Evolutionary conservation across 139 green algal species (phyloP).

Genomic region (Yamagishiella unicocca): DNA sequence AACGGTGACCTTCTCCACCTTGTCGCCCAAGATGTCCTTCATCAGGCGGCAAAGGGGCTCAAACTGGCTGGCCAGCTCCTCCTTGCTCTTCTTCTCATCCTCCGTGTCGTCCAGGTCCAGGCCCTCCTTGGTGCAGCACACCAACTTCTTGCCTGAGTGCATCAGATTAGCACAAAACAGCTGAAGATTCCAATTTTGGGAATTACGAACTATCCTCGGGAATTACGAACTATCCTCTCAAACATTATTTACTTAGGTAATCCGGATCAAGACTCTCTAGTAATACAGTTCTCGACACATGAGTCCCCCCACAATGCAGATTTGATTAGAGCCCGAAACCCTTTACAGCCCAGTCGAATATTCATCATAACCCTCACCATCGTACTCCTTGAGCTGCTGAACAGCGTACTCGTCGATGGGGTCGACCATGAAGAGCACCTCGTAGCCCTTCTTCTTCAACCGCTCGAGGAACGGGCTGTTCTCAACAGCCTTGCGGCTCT

Average conservation of each 20-base stretch:
- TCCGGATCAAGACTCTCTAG: no score
- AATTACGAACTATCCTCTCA: no score
- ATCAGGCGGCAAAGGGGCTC: constrained; percentile 90
- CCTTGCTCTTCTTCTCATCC: constrained; percentile 96
- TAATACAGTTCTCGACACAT: no score
- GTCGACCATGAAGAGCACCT: constrained; percentile 99
- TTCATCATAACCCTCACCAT: no score
- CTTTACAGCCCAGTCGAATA: no score
- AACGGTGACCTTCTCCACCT: constrained; percentile 93
- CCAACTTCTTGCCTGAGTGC: constrained; percentile 98
- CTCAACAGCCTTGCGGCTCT: constrained; percentile 97
- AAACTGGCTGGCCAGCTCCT: constrained; percentile 89
- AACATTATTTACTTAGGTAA: no score
- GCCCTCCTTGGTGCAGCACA: constrained; percentile 98
- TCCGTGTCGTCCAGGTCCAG: constrained; percentile 86
- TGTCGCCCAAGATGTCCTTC: constrained; percentile 97
- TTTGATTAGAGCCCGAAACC: no score
- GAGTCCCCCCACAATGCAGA: no score
- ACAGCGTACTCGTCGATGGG: constrained; percentile 99
- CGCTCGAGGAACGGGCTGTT: constrained; percentile 99
- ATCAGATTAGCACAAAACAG: no score
- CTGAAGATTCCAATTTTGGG: background rate
- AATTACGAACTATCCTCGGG: no score
- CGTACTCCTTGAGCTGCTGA: constrained; percentile 97
- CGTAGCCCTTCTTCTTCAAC: constrained; percentile 95